Evolutionary conservation across 768 basidiomycete species (phyloP), one percentile per base, ranked within the genome.

Genomic region (Phallus indusiatus): DNA sequence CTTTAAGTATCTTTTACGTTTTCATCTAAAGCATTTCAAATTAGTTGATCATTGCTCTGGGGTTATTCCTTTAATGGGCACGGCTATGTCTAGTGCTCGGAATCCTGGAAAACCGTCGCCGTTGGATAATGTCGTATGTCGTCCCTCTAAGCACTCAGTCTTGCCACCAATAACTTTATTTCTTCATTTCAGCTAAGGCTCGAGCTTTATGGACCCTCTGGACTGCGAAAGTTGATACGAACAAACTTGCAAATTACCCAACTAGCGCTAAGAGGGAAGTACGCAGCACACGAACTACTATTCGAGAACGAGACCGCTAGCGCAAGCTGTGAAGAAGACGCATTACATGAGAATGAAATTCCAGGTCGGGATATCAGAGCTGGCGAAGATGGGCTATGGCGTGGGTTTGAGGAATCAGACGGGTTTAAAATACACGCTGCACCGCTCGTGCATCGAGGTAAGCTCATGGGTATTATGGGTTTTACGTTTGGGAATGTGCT

Each of bases 231-330:
- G 18, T 88, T 93, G 69, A 73, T 94, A 22, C 86, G 91, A 48
- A 78, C 79, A 46, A 81, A 80, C 56, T 76, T 93, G 65, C 77
- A 76, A 55, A 79, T 89, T 73, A 90, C 92, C 0, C 72, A 81
- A 46, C 82, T 82, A 7, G 73, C 71, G 33, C 81, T 82, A 2
- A 74, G 78, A 0, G 81, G 85, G 50, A 78, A 75, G 14, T 94
- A 86, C 66, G 79, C 77, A 42, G 88, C 90, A 1, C 89, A 94
- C 67, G 91, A 94, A 67, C 78, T 94, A 1, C 75, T 94, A 18
- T 75, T 72, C 1, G 64, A 71, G 1, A 71, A 71, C n/a, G 88
- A 91, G 61, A 42, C 66, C n/a, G 65, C 73, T 0, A 84, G 81
- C 2, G 70, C 81, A 8, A 28, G 28, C 28, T 84, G 82, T 60